Evolutionary conservation across 1,139 yeast genomes (phyloP).

Genomic region (Pichia sp.): DNA sequence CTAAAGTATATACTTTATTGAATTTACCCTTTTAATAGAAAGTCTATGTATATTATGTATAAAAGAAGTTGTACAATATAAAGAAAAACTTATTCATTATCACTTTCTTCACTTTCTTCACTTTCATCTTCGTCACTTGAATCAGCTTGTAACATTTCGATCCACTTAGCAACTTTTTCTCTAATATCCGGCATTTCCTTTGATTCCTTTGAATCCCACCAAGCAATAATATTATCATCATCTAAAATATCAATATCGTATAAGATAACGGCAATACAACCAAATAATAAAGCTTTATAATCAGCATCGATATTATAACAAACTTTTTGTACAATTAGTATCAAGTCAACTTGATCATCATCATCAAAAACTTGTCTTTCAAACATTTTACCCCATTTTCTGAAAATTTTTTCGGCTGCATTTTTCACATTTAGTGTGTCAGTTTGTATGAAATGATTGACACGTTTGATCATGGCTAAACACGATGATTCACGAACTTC

Average conservation of each 20-base stretch:
- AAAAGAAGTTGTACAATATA: background rate
- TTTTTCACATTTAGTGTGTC: slow-evolving; percentile 68
- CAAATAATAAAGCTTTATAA: slow-evolving; percentile 46
- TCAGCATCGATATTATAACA: slow-evolving; percentile 33
- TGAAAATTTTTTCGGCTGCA: slow-evolving; percentile 69
- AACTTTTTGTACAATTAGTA: slow-evolving; percentile 49
- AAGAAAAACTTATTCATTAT: slow-evolving; percentile 1
- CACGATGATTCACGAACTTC: slow-evolving; percentile 84
- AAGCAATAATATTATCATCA: slow-evolving; percentile 68
- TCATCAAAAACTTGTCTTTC: slow-evolving; percentile 75
- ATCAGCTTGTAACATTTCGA: slow-evolving; percentile 81
- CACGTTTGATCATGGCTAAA: slow-evolving; percentile 61
- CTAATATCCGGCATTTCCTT: slow-evolving; percentile 44
- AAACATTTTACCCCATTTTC: slow-evolving; percentile 74
- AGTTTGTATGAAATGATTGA: slow-evolving; percentile 66
- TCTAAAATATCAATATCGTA: slow-evolving; percentile 78
- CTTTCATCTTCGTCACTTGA: slow-evolving; percentile 36
- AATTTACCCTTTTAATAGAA: background rate
- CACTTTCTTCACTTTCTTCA: slow-evolving; percentile 11
- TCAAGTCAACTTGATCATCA: slow-evolving; percentile 71
- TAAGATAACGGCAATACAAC: slow-evolving; percentile 58
- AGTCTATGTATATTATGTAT: background rate
- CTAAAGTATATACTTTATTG: background rate
- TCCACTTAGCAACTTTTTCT: slow-evolving; percentile 59
- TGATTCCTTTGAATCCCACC: slow-evolving; percentile 67